Evolutionary conservation across 257 asterid genomes (phyloP), one percentile per base, ranked within the genome.

Genomic region (Coffea canephora): DNA sequence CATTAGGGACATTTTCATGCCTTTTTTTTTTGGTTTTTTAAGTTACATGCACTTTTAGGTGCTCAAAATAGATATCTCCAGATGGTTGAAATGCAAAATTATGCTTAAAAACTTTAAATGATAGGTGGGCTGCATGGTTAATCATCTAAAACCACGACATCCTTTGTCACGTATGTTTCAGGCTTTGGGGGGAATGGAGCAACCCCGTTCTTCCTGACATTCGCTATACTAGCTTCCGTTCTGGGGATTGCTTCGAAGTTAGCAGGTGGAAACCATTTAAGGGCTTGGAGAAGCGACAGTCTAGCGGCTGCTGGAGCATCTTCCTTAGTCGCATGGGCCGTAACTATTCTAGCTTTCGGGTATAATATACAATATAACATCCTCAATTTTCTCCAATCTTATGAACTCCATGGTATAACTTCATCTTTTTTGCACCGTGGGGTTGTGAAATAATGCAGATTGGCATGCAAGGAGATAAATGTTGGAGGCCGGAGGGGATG

Each of bases 101-200:
- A 39, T 39, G 43, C 2, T 39, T 39, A 1, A 39, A 39, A 4
- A 39, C 43, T 39, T 39, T 39, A 39, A 39, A 39, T 39, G 43
- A 39, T 39, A 39, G 43, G 43, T 39, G 43, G 43, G 43, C 43
- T 39, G 43, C 43, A 39, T 39, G 43, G 43, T 39, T 39, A 39
- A 39, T 39, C 43, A 39, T 39, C 43, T 39, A 4, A 39, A 50
- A 50, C 3, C 14, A 50, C 14, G 55, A 50, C 0, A 21, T 59
- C 4, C 7, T 59, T 3, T 14, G 36, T 25, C 14, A 25, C 3
- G 4, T 8, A 2, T 25, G 21, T 8, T 27, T 39, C 85, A 92
- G 98, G 90, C 77, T 85, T 95, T 82, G 96, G 91, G 14, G 97
- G 97, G 5, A 95, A 95, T 57, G 98, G 98, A 27, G 98, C 98